A percentile compares a stretch with the other conserved stretches of the same genome.
Conservation (phyloP, 768 basidiomycete species). For the Pleurotus salmoneostramineus region DNA sequence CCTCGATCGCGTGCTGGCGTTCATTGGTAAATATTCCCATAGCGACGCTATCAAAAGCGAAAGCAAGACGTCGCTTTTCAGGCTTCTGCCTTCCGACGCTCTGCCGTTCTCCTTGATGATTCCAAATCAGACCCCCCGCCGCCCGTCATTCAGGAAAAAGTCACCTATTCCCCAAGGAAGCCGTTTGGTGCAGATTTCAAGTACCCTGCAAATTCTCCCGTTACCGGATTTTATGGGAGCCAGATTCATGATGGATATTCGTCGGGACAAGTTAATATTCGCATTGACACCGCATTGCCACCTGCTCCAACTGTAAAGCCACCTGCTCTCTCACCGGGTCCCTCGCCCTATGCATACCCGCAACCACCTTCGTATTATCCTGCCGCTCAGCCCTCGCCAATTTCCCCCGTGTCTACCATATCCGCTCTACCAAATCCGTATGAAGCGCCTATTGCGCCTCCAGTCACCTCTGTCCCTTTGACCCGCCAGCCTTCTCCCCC, state of each 20-base stretch:
- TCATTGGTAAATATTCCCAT: neutral
- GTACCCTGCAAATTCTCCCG: neutral
- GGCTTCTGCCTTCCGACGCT: conserved; percentile 57
- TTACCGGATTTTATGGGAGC: neutral
- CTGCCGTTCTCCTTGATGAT: conserved; percentile 55
- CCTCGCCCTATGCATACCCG: neutral
- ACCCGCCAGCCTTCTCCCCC: neutral
- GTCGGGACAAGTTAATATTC: neutral
- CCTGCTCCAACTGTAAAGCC: neutral
- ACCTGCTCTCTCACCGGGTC: neutral
- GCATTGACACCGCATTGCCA: conserved; percentile 5
- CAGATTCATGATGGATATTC: neutral
- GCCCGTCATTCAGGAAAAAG: neutral
- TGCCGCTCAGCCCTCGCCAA: neutral
- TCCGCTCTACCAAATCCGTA: conserved; percentile 3
- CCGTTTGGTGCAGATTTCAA: conserved; percentile 2
- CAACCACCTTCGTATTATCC: neutral
- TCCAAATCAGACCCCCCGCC: conserved; percentile 16
- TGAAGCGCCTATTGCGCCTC: neutral
- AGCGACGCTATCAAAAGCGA: conserved; percentile 39
- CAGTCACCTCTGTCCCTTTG: neutral
- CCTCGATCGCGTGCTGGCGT: neutral
- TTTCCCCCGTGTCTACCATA: neutral
- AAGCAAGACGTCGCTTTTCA: conserved; percentile 19
- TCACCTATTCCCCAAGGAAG: neutral